phyloP scores from a whole-genome alignment of 2,329 filamentous ascomycete species.

The Esteya vermicola region DNA sequence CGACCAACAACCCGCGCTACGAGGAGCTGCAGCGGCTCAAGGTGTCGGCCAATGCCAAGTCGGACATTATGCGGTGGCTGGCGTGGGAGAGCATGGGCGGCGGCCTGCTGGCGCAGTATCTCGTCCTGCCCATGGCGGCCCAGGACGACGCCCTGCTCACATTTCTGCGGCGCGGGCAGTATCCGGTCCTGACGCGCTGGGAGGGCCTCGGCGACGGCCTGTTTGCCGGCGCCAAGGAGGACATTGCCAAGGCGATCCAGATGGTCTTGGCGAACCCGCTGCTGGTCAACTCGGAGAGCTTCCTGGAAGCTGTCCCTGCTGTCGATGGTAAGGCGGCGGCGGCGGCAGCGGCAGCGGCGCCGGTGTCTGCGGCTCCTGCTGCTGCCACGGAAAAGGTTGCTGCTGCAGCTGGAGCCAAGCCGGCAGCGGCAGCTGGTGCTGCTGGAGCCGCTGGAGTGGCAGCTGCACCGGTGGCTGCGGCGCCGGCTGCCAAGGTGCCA shows the following conservation, averaged over 20 bases:
- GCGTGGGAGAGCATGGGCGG: conserved; percentile 87
- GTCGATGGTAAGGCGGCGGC: not conserved
- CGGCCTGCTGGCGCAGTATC: conserved; percentile 65
- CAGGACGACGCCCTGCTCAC: conserved; percentile 58
- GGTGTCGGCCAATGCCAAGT: conserved; percentile 47
- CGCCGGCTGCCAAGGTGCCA: not conserved
- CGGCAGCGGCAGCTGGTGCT: not conserved
- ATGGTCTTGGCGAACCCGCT: conserved; percentile 41
- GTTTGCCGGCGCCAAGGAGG: conserved; percentile 53
- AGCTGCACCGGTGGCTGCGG: not conserved
- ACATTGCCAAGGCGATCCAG: conserved; percentile 49
- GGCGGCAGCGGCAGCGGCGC: not conserved
- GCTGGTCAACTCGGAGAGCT: conserved; percentile 40
- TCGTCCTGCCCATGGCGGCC: conserved; percentile 71
- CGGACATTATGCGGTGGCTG: conserved; percentile 70
- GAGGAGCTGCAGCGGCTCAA: conserved; percentile 49
- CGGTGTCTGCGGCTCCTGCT: not conserved
- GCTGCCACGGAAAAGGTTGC: not conserved
- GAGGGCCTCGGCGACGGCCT: conserved; percentile 57
- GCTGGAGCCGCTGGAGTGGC: not conserved
- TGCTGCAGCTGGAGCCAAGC: not conserved
- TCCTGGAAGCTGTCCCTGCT: conserved; percentile 45
- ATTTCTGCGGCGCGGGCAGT: conserved; percentile 63
- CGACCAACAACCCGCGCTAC: conserved; percentile 70
- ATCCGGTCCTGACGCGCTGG: conserved; percentile 59